phyloP scores from a whole-genome alignment of 768 basidiomycete genomes.

The Tricholoma terreum region DNA sequence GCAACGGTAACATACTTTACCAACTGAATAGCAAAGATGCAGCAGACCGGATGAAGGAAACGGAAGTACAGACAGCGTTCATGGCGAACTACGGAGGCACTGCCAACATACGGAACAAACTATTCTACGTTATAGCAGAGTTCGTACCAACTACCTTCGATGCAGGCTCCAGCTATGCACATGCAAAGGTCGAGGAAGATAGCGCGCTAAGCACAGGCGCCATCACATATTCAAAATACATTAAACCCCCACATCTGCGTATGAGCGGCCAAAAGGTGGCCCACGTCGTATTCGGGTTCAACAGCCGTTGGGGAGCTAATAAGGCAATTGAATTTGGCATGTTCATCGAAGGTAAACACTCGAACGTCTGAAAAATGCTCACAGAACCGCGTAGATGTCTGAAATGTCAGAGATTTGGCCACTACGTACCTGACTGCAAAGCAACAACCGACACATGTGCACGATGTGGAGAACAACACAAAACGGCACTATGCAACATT shows the following conservation, averaged over 20 bases:
- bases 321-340: conserved; percentile 16
- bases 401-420: no score
- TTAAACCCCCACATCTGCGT: conserved; percentile 20
- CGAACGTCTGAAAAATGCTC: conserved; percentile 1
- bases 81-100: not conserved
- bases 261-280: conserved; percentile 14
- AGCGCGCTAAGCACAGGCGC: conserved; percentile 2
- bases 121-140: no score
- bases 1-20: not conserved
- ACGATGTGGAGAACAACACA: conserved; percentile 16
- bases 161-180: conserved; percentile 4
- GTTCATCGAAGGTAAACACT: conserved; percentile 10
- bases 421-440: conserved; percentile 7
- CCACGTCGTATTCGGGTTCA: conserved; percentile 20
- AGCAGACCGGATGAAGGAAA: no score
- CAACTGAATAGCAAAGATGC: not conserved
- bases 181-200: conserved; percentile 12
- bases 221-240: conserved; percentile 19
- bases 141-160: no score
- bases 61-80: no score
- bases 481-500: conserved; percentile 13
- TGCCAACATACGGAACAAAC: no score
- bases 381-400: no score
- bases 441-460: conserved; percentile 8
- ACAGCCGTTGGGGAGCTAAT: conserved; percentile 18